Conservation (phyloP, 768 basidiomycete species). For the Boletus tylopilopsis region DNA sequence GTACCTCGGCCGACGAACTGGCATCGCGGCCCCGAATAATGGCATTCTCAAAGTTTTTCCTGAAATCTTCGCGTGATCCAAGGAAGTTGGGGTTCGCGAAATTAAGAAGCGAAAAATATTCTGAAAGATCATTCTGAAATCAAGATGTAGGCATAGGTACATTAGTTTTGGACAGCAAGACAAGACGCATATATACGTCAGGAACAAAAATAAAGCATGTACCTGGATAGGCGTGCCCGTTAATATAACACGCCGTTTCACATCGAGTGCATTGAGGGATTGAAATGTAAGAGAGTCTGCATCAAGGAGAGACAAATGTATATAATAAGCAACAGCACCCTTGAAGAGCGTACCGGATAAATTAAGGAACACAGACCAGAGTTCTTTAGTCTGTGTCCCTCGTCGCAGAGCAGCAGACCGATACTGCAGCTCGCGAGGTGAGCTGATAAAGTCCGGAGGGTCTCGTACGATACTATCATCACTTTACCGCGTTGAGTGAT, state of each 20-base stretch:
- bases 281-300: conserved; percentile 86
- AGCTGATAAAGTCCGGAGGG: conserved; percentile 73
- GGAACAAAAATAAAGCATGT: not conserved
- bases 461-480: conserved; percentile 99
- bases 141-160: not conserved
- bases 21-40: conserved; percentile 91
- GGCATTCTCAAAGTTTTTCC: conserved; percentile 90
- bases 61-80: conserved; percentile 84
- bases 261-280: conserved; percentile 76
- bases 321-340: not conserved
- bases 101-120: conserved; percentile 90
- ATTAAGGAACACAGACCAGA: conserved; percentile 53
- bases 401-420: conserved; percentile 92
- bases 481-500: conserved; percentile 44
- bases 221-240: conserved; percentile 94
- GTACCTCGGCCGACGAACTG: conserved; percentile 72
- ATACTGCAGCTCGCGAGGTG: conserved; percentile 79
- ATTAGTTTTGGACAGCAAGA: not conserved
- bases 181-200: conserved; percentile 3
- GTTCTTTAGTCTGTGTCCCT: conserved; percentile 96
- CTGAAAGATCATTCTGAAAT: conserved; percentile 84
- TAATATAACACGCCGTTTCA: conserved; percentile 87
- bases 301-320: not conserved
- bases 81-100: conserved; percentile 92
- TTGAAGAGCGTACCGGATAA: not conserved